Evolutionary conservation across 495 filamentous ascomycete genomes (phyloP).

Genomic region (Tuber indicum): DNA sequence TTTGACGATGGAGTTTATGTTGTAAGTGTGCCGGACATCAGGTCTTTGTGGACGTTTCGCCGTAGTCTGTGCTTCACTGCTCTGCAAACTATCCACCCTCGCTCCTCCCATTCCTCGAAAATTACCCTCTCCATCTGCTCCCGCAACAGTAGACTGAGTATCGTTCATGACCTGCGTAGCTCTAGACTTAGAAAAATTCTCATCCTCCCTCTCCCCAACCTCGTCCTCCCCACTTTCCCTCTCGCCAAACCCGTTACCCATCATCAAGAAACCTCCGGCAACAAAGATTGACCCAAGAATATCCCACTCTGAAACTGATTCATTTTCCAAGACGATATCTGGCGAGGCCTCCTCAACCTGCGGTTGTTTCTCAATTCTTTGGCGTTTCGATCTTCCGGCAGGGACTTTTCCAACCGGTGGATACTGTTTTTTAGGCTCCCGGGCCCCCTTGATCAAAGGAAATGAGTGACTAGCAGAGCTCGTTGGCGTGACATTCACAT

Average conservation of each 20-base stretch:
- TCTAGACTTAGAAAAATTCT: background rate
- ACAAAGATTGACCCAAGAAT: constrained; percentile 28
- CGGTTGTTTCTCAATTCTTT: background rate
- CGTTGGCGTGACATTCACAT: background rate
- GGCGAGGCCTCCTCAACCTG: background rate
- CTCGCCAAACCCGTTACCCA: constrained; percentile 16
- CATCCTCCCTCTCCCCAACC: background rate
- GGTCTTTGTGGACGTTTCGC: background rate
- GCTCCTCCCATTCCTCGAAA: background rate
- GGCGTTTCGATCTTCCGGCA: constrained; percentile 18
- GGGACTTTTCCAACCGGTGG: constrained; percentile 21
- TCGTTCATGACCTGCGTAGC: background rate
- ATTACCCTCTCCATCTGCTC: background rate
- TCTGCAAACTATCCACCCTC: background rate
- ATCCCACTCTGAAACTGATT: constrained; percentile 11
- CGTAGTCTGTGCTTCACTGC: background rate
- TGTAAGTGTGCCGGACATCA: background rate
- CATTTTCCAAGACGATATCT: background rate
- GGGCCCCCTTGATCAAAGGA: constrained; percentile 3
- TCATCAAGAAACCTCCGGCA: constrained; percentile 20
- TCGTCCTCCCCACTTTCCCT: background rate
- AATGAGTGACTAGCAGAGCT: background rate
- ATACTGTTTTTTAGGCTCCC: constrained; percentile 25
- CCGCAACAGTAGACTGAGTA: background rate
- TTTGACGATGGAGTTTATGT: background rate